phyloP scores from a whole-genome alignment of 164 flowering plant genomes.

The Umbellularia californica region DNA sequence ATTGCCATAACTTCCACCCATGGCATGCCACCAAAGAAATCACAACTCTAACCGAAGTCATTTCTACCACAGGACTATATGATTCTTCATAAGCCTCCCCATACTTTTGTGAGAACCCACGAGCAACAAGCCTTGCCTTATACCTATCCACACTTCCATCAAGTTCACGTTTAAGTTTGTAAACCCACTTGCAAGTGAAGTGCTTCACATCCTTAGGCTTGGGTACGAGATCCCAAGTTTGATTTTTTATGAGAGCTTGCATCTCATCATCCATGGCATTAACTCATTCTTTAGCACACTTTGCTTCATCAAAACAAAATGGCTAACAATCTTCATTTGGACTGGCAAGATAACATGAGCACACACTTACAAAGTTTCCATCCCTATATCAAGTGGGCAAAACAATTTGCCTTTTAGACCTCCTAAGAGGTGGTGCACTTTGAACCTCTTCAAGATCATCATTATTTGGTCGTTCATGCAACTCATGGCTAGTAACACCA shows the following conservation, averaged over 20 bases:
- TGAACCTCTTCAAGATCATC: neutral
- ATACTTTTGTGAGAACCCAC: neutral
- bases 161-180: neutral
- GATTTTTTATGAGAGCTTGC: neutral
- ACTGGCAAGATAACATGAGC: neutral
- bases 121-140: neutral
- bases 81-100: neutral
- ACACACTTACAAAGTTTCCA: neutral
- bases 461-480: neutral
- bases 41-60: neutral
- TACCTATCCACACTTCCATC: neutral
- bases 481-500: neutral
- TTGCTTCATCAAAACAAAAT: neutral
- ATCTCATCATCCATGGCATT: conserved; percentile 5
- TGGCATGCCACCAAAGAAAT: neutral
- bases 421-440: neutral
- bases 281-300: neutral
- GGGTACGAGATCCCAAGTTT: conserved; percentile 7
- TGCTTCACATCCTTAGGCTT: conserved; percentile 6
- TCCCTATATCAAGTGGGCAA: neutral
- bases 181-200: neutral
- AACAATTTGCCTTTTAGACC: neutral
- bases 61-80: neutral
- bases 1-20: conserved; percentile 3
- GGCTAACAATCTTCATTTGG: neutral